Evolutionary conservation across 768 basidiomycete species (phyloP).

Genomic region (Clitopilus hobsonii): DNA sequence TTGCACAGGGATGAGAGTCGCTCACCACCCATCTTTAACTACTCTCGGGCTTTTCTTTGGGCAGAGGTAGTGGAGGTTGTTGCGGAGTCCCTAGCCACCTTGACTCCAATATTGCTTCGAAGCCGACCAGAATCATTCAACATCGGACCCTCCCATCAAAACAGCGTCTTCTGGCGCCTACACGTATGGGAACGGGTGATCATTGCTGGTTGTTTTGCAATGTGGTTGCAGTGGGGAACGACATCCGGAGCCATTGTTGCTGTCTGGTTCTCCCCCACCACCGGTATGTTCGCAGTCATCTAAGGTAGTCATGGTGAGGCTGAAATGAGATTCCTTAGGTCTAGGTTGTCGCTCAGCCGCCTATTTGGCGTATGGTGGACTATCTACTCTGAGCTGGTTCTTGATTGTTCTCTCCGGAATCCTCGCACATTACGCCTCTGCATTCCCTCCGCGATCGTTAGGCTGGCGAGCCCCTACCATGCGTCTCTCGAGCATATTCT

Average conservation of each 20-base stretch:
- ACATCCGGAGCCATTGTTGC: constrained; percentile 20
- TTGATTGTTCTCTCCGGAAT: constrained; percentile 23
- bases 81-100: constrained; percentile 6
- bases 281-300: constrained; percentile 16
- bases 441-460: no score
- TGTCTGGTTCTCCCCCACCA: constrained; percentile 20
- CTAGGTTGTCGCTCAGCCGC: constrained; percentile 27
- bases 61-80: constrained; percentile 7
- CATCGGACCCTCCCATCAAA: no score
- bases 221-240: constrained; percentile 25
- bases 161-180: no score
- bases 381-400: constrained; percentile 28
- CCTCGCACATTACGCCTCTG: constrained; percentile 20
- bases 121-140: no score
- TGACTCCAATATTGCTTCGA: background rate
- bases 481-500: constrained; percentile 11
- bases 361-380: constrained; percentile 23
- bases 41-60: constrained; percentile 17
- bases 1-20: constrained; percentile 10
- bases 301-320: no score
- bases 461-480: background rate
- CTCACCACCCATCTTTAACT: constrained; percentile 17
- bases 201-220: constrained; percentile 15
- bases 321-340: constrained; percentile 16
- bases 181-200: constrained; percentile 18